These are phyloP conservation scores for Moringa oleifera DNA, from an alignment of 345 rosid genomes.

Conservation along the genomic window DNA sequence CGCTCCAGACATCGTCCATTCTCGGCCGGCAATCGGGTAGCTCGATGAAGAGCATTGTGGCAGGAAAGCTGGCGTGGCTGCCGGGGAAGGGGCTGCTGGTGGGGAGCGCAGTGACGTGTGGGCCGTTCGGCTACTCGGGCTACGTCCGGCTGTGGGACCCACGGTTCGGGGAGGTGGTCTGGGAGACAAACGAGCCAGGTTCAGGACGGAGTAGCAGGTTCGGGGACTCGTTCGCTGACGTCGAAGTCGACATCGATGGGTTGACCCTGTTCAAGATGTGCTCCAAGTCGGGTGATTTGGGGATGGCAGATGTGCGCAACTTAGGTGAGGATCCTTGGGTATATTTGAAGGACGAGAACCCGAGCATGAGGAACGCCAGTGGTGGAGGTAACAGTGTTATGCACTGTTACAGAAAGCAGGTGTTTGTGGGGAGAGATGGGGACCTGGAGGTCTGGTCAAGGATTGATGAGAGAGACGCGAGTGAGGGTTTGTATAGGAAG, in stretches of 20 bases:
- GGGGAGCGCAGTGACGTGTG: slow-evolving; percentile 52
- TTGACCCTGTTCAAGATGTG: slow-evolving; percentile 65
- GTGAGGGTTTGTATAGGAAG: slow-evolving; percentile 41
- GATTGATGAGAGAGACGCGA: slow-evolving; percentile 23
- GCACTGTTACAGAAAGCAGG: slow-evolving; percentile 69
- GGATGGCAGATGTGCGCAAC: slow-evolving; percentile 73
- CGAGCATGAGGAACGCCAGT: slow-evolving; percentile 31
- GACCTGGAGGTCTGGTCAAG: slow-evolving; percentile 84
- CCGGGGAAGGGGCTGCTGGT: slow-evolving; percentile 38
- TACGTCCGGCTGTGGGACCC: slow-evolving; percentile 89
- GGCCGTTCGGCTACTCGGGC: slow-evolving; percentile 86
- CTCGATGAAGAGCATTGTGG: slow-evolving; percentile 51
- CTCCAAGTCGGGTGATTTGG: slow-evolving; percentile 84
- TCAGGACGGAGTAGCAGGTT: slow-evolving; percentile 83
- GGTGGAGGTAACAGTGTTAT: slow-evolving; percentile 30
- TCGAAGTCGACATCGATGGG: slow-evolving; percentile 53
- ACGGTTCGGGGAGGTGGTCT: slow-evolving; percentile 46
- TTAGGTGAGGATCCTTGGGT: slow-evolving; percentile 86
- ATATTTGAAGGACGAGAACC: slow-evolving; percentile 58
- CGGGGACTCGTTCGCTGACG: slow-evolving; percentile 86
- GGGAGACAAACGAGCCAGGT: slow-evolving; percentile 96
- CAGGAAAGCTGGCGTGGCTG: slow-evolving; percentile 69
- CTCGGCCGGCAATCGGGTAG: slow-evolving; percentile 67
- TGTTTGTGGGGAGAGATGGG: slow-evolving; percentile 72
- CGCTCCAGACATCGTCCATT: slow-evolving; percentile 54